Conservation (phyloP, 2,329 filamentous ascomycete genomes). For the Monilinia laxa region DNA sequence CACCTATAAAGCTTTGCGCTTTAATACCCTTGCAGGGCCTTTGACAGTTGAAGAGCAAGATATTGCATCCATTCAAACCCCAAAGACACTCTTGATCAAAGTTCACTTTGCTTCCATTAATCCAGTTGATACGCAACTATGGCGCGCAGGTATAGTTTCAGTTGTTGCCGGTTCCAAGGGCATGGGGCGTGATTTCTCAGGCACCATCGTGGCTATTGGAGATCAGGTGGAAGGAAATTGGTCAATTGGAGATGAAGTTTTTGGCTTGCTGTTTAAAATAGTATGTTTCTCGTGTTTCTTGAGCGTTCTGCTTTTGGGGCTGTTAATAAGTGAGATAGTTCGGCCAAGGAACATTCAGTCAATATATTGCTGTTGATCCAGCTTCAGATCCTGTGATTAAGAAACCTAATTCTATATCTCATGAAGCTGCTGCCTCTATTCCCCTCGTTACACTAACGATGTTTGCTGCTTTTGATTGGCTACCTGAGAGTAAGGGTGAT, state of each 20-base stretch:
- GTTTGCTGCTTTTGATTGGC: constrained; percentile 38
- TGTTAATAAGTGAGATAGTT: constrained; percentile 29
- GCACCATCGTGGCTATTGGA: constrained; percentile 41
- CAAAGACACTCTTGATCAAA: constrained; percentile 36
- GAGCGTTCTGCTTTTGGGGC: not conserved
- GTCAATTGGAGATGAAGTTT: constrained; percentile 42
- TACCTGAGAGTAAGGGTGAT: constrained; percentile 27
- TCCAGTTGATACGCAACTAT: constrained; percentile 38
- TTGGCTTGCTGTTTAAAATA: constrained; percentile 38
- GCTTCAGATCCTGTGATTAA: constrained; percentile 32
- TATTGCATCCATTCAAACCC: constrained; percentile 29
- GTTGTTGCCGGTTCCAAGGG: constrained; percentile 37
- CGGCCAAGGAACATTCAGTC: constrained; percentile 38
- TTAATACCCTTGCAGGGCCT: constrained; percentile 27
- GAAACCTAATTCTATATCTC: constrained; percentile 46
- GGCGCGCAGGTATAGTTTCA: constrained; percentile 33
- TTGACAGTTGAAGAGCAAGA: constrained; percentile 32
- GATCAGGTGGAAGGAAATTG: constrained; percentile 37
- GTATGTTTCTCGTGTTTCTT: constrained; percentile 26
- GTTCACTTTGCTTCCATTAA: constrained; percentile 39
- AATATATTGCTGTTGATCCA: constrained; percentile 37
- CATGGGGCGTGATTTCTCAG: constrained; percentile 39
- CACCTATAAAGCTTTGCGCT: constrained; percentile 28
- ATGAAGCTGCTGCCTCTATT: constrained; percentile 46
- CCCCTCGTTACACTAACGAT: constrained; percentile 47